Evolutionary conservation across 176 grass and related monocot species (phyloP).

Genomic region (Eleusine indica): DNA sequence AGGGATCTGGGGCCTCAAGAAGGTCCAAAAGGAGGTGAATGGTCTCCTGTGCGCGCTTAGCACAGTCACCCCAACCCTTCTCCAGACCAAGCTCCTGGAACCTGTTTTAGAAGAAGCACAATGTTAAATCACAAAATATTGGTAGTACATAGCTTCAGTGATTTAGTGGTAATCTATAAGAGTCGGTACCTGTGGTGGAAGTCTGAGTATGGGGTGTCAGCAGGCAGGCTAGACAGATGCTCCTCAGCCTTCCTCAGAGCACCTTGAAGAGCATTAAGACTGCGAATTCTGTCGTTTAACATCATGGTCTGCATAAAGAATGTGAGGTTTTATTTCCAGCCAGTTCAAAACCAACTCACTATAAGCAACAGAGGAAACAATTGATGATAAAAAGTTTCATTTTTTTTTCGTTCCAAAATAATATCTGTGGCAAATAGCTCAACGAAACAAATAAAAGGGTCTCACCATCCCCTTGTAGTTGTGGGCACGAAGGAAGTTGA

Average conservation of each 20-base stretch:
- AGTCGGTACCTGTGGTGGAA: slow-evolving; percentile 80
- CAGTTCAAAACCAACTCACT: neutral
- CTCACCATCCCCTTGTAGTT: slow-evolving; percentile 99
- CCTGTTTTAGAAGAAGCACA: slow-evolving; percentile 43
- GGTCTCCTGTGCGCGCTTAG: slow-evolving; percentile 71
- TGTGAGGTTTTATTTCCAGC: neutral
- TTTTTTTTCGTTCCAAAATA: neutral
- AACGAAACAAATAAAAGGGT: neutral
- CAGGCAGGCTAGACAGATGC: slow-evolving; percentile 65
- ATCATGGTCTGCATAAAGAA: slow-evolving; percentile 81
- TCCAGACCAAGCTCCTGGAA: slow-evolving; percentile 98
- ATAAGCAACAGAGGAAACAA: neutral
- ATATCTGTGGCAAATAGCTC: neutral
- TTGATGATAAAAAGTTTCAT: neutral
- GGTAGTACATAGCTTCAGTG: neutral
- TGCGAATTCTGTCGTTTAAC: slow-evolving; percentile 96
- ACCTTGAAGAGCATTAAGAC: slow-evolving; percentile 79
- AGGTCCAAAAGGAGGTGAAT: slow-evolving; percentile 98
- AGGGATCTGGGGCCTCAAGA: slow-evolving; percentile 93
- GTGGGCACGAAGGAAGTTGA: slow-evolving; percentile 88
- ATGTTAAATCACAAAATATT: slow-evolving; percentile 10
- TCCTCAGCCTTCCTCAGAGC: slow-evolving; percentile 95
- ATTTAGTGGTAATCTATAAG: neutral
- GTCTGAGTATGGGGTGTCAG: slow-evolving; percentile 79
- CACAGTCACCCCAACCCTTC: slow-evolving; percentile 97